Percentiles rank a stretch among this genome's conserved stretches.
Evolutionary conservation across 306 rosid species (phyloP).

Genomic region (Pterocarpus macrocarpus): DNA sequence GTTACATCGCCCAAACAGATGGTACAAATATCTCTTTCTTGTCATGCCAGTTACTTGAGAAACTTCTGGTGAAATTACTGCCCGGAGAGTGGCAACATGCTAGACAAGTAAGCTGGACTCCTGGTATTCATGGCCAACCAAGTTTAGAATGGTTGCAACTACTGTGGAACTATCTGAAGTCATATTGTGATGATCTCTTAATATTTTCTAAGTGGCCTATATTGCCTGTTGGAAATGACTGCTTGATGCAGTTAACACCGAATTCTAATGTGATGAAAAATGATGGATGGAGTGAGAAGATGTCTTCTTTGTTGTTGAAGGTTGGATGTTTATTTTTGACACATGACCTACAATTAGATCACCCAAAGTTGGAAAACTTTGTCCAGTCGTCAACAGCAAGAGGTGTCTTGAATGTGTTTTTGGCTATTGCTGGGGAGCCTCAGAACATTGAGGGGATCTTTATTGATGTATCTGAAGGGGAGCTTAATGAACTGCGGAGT

Average conservation of each 20-base stretch:
- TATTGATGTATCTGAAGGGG: constrained; percentile 79
- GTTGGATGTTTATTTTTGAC: constrained; percentile 88
- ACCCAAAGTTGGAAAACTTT: constrained; percentile 79
- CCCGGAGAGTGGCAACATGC: constrained; percentile 96
- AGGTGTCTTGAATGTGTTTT: constrained; percentile 81
- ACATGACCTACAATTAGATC: constrained; percentile 77
- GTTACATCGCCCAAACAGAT: constrained; percentile 74
- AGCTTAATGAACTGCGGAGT: constrained; percentile 93
- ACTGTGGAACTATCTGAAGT: constrained; percentile 89
- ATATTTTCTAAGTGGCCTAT: constrained; percentile 95
- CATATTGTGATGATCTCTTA: constrained; percentile 78
- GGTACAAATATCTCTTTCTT: constrained; percentile 81
- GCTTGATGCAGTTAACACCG: constrained; percentile 76
- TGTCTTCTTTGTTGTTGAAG: constrained; percentile 84
- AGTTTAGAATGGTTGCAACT: constrained; percentile 92
- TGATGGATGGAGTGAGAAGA: constrained; percentile 98
- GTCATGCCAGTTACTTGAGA: constrained; percentile 87
- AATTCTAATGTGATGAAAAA: constrained; percentile 82
- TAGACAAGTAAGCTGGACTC: constrained; percentile 82
- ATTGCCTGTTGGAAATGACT: constrained; percentile 76
- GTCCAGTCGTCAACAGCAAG: constrained; percentile 83
- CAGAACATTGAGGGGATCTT: constrained; percentile 80
- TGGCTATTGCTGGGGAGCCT: constrained; percentile 77
- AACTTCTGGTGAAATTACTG: constrained; percentile 80
- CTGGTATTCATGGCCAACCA: constrained; percentile 88